Base-by-base conservation (phyloP, 1,284 basidiomycete species). In the Cryptococcus floricola region DNA sequence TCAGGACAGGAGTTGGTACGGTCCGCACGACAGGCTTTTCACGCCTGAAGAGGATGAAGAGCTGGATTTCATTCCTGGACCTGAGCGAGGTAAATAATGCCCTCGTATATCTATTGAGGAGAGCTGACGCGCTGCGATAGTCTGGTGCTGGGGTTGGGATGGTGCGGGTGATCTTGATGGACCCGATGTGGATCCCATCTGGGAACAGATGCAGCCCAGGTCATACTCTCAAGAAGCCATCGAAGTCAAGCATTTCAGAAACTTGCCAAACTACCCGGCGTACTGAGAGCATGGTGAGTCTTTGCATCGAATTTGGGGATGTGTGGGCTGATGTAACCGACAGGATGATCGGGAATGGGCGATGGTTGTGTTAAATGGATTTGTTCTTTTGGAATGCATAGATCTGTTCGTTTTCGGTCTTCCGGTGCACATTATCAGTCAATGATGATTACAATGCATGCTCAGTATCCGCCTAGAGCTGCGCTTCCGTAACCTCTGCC, bases 121-220 rank as follows among this genome's bases (percentile, higher is more conserved):
- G 25, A n/a, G 39, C 49, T 50, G 39, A 50, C 38, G 49, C 18
- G 42, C 13, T 4, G 27, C 50, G 23, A 16, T 71, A 93, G 92
- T 95, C 8, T 96, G 92, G 92, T 96, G 92, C 73, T 96, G 93
- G 93, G 93, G 93, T 23, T 97, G 93, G 93, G 93, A 97, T 70
- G 93, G 93, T 39, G 93, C 93, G 3, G 93, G 93, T 46, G 93
- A 96, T 71, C 81, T 97, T 25, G 93, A 95, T 62, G 92, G 91
- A 45, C 91, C 91, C 0, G 91, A 77, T 61, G 90, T 96, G 4
- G 93, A 96, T 68, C 93, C 93, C 7, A 88, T 97, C 60, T 97
- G 93, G 93, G 93, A 96, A 74, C 69, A 75, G 34, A 88, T 88
- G 85, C 81, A 88, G 18, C 84, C 87, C 63, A 84, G 81, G 68